Evolutionary conservation across 1,284 basidiomycete genomes (phyloP).

Genomic region (Ustilago tritici): DNA sequence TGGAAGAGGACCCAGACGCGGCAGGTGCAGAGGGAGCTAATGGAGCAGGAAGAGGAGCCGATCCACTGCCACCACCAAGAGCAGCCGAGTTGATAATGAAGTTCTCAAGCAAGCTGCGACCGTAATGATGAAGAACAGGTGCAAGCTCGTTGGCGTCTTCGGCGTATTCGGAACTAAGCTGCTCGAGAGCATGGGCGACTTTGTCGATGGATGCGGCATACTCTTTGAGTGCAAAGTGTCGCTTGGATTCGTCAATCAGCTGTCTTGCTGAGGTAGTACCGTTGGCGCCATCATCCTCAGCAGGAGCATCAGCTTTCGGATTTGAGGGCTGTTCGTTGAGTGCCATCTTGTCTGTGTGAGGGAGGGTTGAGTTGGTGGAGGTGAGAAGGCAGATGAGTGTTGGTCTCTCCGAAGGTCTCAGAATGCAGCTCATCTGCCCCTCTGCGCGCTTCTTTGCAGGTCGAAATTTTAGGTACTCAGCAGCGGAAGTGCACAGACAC

Average conservation of each 20-base stretch:
- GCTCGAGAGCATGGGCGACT: slow-evolving; percentile 57
- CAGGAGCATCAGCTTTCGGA: slow-evolving; percentile 12
- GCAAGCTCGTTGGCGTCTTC: slow-evolving; percentile 63
- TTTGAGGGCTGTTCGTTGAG: slow-evolving; percentile 47
- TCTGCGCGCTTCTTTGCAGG: not conserved
- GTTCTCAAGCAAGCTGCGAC: slow-evolving; percentile 63
- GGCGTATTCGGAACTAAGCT: slow-evolving; percentile 44
- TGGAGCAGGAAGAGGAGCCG: slow-evolving; percentile 36
- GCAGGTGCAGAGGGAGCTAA: slow-evolving; percentile 14
- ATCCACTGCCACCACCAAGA: slow-evolving; percentile 57
- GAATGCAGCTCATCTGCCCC: not conserved
- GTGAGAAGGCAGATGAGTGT: slow-evolving; percentile 13
- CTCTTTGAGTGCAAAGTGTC: slow-evolving; percentile 62
- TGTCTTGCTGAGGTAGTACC: slow-evolving; percentile 27
- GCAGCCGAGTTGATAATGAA: slow-evolving; percentile 64
- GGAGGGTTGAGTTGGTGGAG: slow-evolving; percentile 6
- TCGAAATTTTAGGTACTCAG: not conserved
- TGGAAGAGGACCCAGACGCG: slow-evolving; percentile 21
- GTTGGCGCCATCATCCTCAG: slow-evolving; percentile 1
- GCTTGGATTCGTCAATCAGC: slow-evolving; percentile 60
- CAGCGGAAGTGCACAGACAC: slow-evolving; percentile 13
- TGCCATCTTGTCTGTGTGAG: slow-evolving; percentile 27
- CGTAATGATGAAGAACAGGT: slow-evolving; percentile 65
- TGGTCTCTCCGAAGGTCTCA: slow-evolving; percentile 17
- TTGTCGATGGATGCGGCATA: slow-evolving; percentile 55